Conservation (phyloP, 23 red algal species). For the Agarophyton chilense region DNA sequence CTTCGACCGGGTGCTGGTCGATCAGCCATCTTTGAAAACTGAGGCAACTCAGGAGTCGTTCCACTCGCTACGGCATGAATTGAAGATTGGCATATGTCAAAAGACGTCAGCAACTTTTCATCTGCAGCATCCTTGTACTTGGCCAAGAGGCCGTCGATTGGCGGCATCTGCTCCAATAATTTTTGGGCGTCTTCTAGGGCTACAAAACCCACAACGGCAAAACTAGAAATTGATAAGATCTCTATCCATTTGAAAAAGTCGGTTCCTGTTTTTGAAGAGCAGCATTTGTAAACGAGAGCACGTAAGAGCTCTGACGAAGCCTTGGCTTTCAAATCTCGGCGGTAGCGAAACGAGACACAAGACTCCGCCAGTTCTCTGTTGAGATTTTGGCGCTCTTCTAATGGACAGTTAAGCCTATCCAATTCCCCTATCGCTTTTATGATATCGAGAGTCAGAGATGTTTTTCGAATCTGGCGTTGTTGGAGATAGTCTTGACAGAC, state of each 20-base stretch:
- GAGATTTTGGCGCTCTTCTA: neutral
- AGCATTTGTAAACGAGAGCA: neutral
- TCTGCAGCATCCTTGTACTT: neutral
- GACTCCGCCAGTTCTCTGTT: conserved; percentile 17
- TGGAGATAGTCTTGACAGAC: conserved; percentile 31
- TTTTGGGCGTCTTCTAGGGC: neutral
- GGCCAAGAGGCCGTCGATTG: neutral
- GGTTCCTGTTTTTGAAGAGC: neutral
- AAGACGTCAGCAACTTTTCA: neutral
- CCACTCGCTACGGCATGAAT: neutral
- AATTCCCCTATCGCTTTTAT: conserved; percentile 28
- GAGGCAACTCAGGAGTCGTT: neutral
- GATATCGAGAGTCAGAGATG: neutral
- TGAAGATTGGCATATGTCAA: neutral
- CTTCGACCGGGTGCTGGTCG: neutral
- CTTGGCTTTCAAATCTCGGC: conserved; percentile 1
- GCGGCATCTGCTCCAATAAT: neutral
- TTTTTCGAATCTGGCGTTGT: conserved; percentile 21
- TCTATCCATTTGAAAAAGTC: neutral
- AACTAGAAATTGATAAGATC: neutral
- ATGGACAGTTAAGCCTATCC: neutral
- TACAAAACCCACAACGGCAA: neutral
- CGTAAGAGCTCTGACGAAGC: conserved; percentile 1
- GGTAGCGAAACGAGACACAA: conserved; percentile 5
- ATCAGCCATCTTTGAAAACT: neutral